These are phyloP conservation scores for Cardamine occulta DNA, from an alignment of 345 rosid genomes.

Conservation along the genomic window DNA sequence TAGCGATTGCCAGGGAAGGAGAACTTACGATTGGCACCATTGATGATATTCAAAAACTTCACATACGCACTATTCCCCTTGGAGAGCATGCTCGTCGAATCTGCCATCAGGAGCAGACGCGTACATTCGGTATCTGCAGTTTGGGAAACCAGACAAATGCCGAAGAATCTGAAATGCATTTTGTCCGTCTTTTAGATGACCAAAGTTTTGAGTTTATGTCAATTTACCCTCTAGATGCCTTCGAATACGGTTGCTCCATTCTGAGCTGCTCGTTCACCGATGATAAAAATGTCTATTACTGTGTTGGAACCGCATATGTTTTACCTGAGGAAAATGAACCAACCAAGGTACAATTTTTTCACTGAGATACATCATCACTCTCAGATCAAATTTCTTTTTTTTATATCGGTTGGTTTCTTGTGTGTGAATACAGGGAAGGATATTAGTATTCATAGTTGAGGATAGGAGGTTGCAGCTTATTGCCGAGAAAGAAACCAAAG, in stretches of 20 bases:
- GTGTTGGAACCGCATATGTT: constrained; percentile 98
- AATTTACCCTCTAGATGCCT: constrained; percentile 81
- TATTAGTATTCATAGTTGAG: constrained; percentile 84
- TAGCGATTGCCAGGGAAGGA: constrained; percentile 97
- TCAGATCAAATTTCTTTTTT: not conserved
- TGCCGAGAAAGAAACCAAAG: constrained; percentile 96
- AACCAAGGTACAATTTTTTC: constrained; percentile 63
- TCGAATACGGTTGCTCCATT: constrained; percentile 89
- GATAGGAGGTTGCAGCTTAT: constrained; percentile 89
- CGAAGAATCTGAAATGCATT: constrained; percentile 85
- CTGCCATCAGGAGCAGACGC: constrained; percentile 97
- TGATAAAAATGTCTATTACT: constrained; percentile 82
- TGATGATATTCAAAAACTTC: constrained; percentile 99
- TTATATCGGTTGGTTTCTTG: not conserved
- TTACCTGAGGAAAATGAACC: constrained; percentile 97
- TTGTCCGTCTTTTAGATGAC: constrained; percentile 86
- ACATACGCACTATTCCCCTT: constrained; percentile 94
- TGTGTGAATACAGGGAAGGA: constrained; percentile 66
- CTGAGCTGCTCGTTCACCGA: constrained; percentile 93
- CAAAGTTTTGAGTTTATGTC: constrained; percentile 89
- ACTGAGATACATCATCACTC: not conserved
- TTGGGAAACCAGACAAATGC: constrained; percentile 72
- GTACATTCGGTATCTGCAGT: constrained; percentile 92
- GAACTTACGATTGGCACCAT: constrained; percentile 98
- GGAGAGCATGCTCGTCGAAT: constrained; percentile 97